Base-by-base conservation (phyloP, 139 green algal species). In the Desmodesmus armatus region DNA sequence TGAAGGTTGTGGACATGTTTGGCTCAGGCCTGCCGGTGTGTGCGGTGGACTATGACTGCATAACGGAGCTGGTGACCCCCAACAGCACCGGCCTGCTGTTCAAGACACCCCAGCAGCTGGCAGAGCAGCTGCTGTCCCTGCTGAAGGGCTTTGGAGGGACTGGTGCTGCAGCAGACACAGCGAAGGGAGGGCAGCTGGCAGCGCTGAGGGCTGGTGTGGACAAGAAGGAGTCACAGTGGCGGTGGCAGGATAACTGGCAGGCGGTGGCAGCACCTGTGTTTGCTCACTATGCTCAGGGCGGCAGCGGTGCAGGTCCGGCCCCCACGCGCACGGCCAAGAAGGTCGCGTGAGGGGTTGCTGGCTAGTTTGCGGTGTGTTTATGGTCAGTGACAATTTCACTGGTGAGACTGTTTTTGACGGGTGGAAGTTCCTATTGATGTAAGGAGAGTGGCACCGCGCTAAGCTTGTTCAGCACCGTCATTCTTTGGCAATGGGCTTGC, bases 1-100 rank as follows among this genome's bases (percentile, higher is more conserved):
- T 99, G 97, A 99, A 99, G 91, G 94, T 99, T 11, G 95, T 99
- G 3, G 97, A 99, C 90, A 99, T 99, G 97, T 99, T 98, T 92
- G 97, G 97, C 0, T 92, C 91, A 73, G 96, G 95, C 5, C 87
- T 99, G 60, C 97, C 97, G 5, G 97, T 99, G 0, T 96, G 91
- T 74, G 93, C 96, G 3, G 85, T 93, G 25, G 53, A 84, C 55
- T 99, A 98, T 90, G 71, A 70, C 47, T 98, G 93, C 91, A 94
- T 98, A 11, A 27, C 29, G 21, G 96, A 99, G 89, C 91, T 98
- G 51, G 94, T 99, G 21, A 29, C 76, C 5, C 82, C 94, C 3
- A 91, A 91, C 2, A 53, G 89, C 78, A 98, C 95, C 69, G 96
- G 96, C 0, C 81, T 97, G 79, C 88, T 97, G n/a, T 99, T 99